Percentiles rank a stretch among this genome's conserved stretches.
These are phyloP conservation scores for Umbelopsis sp. DNA, from an alignment of 192 early-diverging fungal species.

Conservation along the genomic window DNA sequence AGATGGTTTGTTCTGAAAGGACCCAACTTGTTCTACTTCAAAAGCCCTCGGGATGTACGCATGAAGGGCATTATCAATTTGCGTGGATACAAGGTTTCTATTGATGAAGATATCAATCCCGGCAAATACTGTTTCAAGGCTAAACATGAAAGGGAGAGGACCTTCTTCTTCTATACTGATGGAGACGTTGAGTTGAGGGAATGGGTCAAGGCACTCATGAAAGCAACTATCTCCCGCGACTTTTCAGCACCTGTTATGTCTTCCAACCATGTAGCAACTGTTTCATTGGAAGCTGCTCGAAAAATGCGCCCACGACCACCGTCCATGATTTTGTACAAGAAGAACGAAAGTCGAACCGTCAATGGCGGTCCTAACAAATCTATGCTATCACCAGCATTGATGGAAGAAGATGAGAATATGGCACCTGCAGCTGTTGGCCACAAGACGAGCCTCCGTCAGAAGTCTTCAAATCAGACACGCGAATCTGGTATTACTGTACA, in stretches of 20 bases:
- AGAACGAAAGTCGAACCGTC: background rate
- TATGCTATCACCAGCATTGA: conserved; percentile 14
- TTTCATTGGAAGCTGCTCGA: conserved; percentile 56
- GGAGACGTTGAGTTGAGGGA: conserved; percentile 47
- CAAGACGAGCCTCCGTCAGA: conserved; percentile 33
- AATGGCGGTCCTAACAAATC: conserved; percentile 4
- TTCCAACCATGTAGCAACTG: conserved; percentile 58
- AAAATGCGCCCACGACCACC: conserved; percentile 59
- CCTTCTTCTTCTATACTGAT: conserved; percentile 64
- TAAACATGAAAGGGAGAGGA: conserved; percentile 55
- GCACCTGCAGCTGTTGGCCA: background rate
- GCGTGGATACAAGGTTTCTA: conserved; percentile 58
- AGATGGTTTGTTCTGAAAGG: conserved; percentile 67
- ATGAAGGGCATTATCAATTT: conserved; percentile 63
- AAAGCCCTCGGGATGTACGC: conserved; percentile 46
- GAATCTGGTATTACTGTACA: conserved; percentile 22
- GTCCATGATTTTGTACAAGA: conserved; percentile 42
- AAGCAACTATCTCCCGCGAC: conserved; percentile 62
- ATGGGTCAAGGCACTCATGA: conserved; percentile 66
- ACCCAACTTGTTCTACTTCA: conserved; percentile 58
- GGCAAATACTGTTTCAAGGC: conserved; percentile 68
- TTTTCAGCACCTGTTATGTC: conserved; percentile 57
- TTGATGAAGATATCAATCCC: conserved; percentile 59
- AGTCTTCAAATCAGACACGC: conserved; percentile 20
- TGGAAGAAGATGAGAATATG: conserved; percentile 32